Evolutionary conservation across 176 grass and related monocot species (phyloP).

Genomic region (Stipa capillata): DNA sequence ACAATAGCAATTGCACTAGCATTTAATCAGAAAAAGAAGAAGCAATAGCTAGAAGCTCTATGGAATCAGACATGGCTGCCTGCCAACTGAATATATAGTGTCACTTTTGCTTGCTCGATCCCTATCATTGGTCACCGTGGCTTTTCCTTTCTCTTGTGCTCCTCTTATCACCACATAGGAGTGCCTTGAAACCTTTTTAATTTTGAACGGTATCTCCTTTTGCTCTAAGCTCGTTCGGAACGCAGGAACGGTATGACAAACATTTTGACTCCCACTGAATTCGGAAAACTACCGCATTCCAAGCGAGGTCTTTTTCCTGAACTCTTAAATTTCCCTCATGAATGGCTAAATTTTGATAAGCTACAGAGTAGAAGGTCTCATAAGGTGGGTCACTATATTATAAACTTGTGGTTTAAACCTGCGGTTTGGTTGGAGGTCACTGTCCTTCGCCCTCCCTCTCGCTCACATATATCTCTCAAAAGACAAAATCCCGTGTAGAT

Average conservation of each 20-base stretch:
- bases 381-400: neutral
- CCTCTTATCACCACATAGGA: neutral
- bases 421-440: constrained; percentile 20
- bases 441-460: constrained; percentile 2
- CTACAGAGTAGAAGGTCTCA: neutral
- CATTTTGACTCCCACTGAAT: neutral
- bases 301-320: neutral
- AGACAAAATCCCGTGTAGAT: constrained; percentile 2
- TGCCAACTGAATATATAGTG: constrained; percentile 2
- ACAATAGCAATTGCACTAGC: neutral
- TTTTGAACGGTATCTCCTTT: too few species aligned
- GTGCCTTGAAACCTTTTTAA: too few species aligned
- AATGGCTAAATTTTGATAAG: neutral
- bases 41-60: neutral
- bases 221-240: neutral
- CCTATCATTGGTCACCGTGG: neutral
- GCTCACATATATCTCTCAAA: neutral
- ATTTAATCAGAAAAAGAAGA: neutral
- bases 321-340: too few species aligned
- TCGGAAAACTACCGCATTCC: neutral
- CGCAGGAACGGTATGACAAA: neutral
- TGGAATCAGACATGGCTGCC: constrained; percentile 11
- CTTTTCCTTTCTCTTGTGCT: neutral
- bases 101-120: neutral
- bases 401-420: constrained; percentile 6